Evolutionary conservation across 192 early-diverging fungal genomes (phyloP).

Genomic region (Rhizoclosmatium globosum): DNA sequence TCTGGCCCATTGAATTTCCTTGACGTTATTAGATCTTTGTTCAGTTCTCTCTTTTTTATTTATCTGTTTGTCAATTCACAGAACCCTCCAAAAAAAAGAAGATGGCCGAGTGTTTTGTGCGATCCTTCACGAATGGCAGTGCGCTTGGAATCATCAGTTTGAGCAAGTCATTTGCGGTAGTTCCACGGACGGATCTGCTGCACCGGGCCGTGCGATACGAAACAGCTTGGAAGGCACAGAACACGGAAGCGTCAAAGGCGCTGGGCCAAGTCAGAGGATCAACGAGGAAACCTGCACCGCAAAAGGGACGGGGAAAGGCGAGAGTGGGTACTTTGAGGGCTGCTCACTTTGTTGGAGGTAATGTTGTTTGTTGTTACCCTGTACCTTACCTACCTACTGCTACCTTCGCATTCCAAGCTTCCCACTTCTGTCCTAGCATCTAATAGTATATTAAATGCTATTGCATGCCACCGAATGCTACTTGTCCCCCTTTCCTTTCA

Average conservation of each 20-base stretch:
- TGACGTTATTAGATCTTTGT: too few relatives aligned
- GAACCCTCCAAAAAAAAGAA: conserved; percentile 18
- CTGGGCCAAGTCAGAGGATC: conserved; percentile 87
- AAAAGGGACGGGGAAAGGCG: conserved; percentile 95
- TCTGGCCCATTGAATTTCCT: too few relatives aligned
- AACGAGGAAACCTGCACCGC: conserved; percentile 81
- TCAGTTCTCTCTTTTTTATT: too few relatives aligned
- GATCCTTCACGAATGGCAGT: not conserved
- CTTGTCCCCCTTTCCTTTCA: not conserved
- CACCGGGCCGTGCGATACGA: conserved; percentile 90
- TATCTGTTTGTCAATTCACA: too few relatives aligned
- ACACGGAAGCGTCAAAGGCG: conserved; percentile 84
- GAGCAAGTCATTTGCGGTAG: conserved; percentile 40
- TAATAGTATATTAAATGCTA: not conserved
- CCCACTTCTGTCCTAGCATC: not conserved
- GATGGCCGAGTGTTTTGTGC: conserved; percentile 16
- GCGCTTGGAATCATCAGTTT: conserved; percentile 16
- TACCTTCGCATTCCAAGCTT: too few relatives aligned
- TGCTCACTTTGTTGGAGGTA: conserved; percentile 89
- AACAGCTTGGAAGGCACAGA: conserved; percentile 77
- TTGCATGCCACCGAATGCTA: too few relatives aligned
- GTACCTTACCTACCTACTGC: not conserved
- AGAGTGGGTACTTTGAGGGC: conserved; percentile 84
- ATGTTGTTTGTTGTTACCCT: not conserved
- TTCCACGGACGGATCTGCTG: conserved; percentile 83